Base-by-base conservation (phyloP, 495 filamentous ascomycete species). In the Bryoglossum gracile region DNA sequence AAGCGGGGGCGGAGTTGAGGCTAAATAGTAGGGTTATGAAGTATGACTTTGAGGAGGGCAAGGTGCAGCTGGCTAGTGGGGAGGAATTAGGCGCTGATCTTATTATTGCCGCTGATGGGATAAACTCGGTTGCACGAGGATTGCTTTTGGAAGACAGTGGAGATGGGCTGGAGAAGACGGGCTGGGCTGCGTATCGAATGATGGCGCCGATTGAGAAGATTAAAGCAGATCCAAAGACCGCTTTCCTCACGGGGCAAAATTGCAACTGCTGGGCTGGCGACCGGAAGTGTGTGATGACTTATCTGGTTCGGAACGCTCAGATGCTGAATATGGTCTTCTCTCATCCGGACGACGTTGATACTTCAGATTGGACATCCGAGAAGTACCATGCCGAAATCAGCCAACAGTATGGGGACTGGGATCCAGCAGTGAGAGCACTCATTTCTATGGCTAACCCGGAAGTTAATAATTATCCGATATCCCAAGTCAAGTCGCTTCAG, bases 261-360 rank as follows among this genome's bases (percentile, higher is more conserved):
- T n/a, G n/a, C n/a, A n/a, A n/a, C n/a, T n/a, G n/a, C n/a, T n/a
- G 71, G 71, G 47, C 52, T 41, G 53, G 53, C 4, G 61, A 70
- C 17, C 43, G 56, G 8, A 43, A 64, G 4, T 69, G 75, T 53
- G 70, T 71, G 16, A 76, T 77, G 56, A 66, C 68, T 5, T 77
- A 76, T 48, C 68, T 67, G 3, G 75, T 77, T 13, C 66, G 66
- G 3, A 63, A 58, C 6, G 71, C 69, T 2, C 68, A 64, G 36
- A 54, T 64, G 3, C 73, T 75, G 52, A 75, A 77, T 45, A 67
- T 75, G 63, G 73, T 74, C 0, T 62, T 77, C 6, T 71, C 66
- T 1, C 74, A 78, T 59, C 55, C 66, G 10, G 59, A 65, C 40
- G 48, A 44, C 14, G 66, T 57, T 10, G 70, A 74, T 19, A 64